Conservation (phyloP, 495 filamentous ascomycete genomes). For the Podospora conica region DNA sequence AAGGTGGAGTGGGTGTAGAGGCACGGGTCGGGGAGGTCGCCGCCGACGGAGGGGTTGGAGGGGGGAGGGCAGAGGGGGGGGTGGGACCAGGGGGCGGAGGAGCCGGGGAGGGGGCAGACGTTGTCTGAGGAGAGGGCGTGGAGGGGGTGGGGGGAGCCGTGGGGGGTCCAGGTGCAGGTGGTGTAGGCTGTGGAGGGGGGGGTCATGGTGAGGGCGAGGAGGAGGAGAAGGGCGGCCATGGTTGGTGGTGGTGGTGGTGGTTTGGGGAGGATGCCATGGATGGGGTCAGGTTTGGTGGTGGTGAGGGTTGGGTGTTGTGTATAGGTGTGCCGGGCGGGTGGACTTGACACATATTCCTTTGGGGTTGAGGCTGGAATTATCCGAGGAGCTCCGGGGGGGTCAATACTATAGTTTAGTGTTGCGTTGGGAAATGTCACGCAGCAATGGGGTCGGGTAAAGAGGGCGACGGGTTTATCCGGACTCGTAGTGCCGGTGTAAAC, state of each 20-base stretch:
- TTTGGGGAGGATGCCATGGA: background rate
- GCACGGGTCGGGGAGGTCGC: conserved; percentile 22
- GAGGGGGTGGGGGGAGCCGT: conserved; percentile 10
- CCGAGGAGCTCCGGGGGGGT: background rate
- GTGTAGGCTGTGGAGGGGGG: background rate
- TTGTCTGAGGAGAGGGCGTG: background rate
- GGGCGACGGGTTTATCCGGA: background rate
- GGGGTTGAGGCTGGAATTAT: background rate
- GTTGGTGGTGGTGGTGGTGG: background rate
- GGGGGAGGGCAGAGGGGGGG: conserved; percentile 25
- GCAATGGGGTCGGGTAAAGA: background rate
- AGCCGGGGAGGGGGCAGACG: conserved; percentile 2
- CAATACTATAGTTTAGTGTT: background rate
- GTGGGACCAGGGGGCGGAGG: conserved; percentile 23
- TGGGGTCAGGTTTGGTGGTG: background rate
- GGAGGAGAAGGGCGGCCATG: background rate
- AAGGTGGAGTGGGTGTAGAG: conserved; percentile 26
- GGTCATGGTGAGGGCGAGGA: conserved; percentile 1
- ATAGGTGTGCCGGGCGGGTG: background rate
- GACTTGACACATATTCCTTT: conserved; percentile 6
- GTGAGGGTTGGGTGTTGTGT: background rate
- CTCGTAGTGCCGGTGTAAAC: background rate
- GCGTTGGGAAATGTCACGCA: background rate
- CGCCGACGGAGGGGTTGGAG: conserved; percentile 2
- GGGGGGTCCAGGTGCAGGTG: conserved; percentile 14